phyloP scores from a whole-genome alignment of 2,329 filamentous ascomycete species.

The Penicillium aurantiogriseum region DNA sequence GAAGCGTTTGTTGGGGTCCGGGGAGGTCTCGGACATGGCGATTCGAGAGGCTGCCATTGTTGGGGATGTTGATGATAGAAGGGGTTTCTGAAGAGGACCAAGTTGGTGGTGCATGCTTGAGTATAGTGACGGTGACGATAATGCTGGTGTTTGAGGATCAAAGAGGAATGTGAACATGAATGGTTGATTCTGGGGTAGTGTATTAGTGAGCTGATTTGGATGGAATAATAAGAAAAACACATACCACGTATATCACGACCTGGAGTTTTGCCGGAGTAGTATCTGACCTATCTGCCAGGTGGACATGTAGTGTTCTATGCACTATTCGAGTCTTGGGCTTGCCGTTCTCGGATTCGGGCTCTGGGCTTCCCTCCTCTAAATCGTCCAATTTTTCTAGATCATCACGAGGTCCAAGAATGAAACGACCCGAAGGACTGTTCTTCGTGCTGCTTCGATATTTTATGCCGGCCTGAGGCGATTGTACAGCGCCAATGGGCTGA shows the following conservation, averaged over 20 bases:
- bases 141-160: conserved; percentile 41
- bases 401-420: conserved; percentile 33
- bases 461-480: neutral
- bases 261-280: conserved; percentile 30
- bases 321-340: conserved; percentile 33
- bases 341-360: conserved; percentile 18
- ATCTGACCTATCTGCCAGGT: conserved; percentile 22
- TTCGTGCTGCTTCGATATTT: conserved; percentile 4
- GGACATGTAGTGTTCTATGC: conserved; percentile 38
- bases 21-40: conserved; percentile 30
- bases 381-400: conserved; percentile 37
- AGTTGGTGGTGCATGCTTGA: conserved; percentile 50
- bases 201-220: conserved; percentile 6
- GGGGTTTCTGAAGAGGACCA: conserved; percentile 47
- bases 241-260: conserved; percentile 46
- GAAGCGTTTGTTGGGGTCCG: conserved; percentile 33
- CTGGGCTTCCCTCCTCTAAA: conserved; percentile 27
- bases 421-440: conserved; percentile 9
- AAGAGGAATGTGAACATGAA: conserved; percentile 54
- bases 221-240: conserved; percentile 3
- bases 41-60: conserved; percentile 42
- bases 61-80: conserved; percentile 48
- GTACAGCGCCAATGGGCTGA: neutral
- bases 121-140: conserved; percentile 47
- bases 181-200: conserved; percentile 41